Base-by-base conservation (phyloP, 441 rosid genomes). In the Capsella rubella region DNA sequence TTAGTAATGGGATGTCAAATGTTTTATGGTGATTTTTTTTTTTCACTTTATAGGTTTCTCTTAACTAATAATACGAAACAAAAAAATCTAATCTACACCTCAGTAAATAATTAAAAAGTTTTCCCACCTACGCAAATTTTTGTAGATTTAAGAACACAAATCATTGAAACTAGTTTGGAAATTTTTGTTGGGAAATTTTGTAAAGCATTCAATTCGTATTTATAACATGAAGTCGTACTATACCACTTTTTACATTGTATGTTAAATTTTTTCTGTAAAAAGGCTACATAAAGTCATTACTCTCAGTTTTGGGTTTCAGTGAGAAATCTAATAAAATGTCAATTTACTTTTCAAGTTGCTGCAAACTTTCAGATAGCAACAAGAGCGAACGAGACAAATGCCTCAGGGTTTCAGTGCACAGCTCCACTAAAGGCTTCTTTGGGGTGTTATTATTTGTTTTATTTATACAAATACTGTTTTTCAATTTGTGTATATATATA, bases 291-390 rank as follows among this genome's bases (percentile, higher is more conserved):
- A 65, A 69, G 53, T 14, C 31, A 40, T 13, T 29, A 27, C 60
- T 76, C 67, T 56, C 29, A 18, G 58, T 69, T 76, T 76, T 65
- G 76, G 80, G 67, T 56, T 70, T 76, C 76, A 40, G 72, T 56
- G 62, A 34, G 25, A 43, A 35, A 32, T 47, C 54, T 13, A 37
- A 53, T 21, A 21, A 28, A 49, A 70, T 76, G 67, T 3, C 47
- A 39, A 63, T 42, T 57, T 47, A 56, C 32, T 64, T 64, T 71
- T 66, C 9, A 57, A 64, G 61, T 46, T 35, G 75, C 35, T 21
- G 25, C 25, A 21, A 69, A 69, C 60, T 62, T 70, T 76, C 54
- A 39, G 55, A 76, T 63, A 65, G 62, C 47, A 76, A 64, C 60
- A 71, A 57, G 56, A 76, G 67, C 54, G 51, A 77, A 57, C 62